Conservation (phyloP, 148 eudicot species). For the Limonium bicolor region DNA sequence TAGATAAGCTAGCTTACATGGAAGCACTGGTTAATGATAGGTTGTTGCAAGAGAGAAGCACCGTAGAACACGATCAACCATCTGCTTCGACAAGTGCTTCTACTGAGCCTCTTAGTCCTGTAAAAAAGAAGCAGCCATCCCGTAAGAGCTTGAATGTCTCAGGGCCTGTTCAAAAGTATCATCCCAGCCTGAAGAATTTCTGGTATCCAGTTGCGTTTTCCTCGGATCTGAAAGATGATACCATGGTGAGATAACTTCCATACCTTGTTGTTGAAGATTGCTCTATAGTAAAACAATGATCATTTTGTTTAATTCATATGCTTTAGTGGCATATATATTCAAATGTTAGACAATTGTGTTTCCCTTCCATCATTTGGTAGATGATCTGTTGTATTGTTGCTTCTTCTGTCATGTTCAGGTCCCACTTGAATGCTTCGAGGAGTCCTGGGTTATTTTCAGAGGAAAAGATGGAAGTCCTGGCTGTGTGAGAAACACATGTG, state of each 20-base stretch:
- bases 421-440: constrained; percentile 86
- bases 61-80: constrained; percentile 18
- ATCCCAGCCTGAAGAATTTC: constrained; percentile 58
- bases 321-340: no score
- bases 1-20: constrained; percentile 92
- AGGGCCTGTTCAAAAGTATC: constrained; percentile 74
- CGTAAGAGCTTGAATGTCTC: constrained; percentile 57
- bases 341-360: no score
- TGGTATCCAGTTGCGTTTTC: constrained; percentile 98
- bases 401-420: constrained; percentile 34
- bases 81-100: constrained; percentile 47
- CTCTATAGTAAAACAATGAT: no score
- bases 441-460: constrained; percentile 91
- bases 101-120: constrained; percentile 16
- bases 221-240: constrained; percentile 65
- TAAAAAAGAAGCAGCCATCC: constrained; percentile 25
- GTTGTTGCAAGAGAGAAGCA: constrained; percentile 51
- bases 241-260: constrained; percentile 44
- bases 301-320: no score
- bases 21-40: constrained; percentile 79
- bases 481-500: constrained; percentile 86
- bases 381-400: neutral
- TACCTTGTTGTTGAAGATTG: no score
- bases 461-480: constrained; percentile 90
- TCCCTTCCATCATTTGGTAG: no score